phyloP scores from a whole-genome alignment of 495 filamentous ascomycete species.

The Clavariopsis aquatica region DNA sequence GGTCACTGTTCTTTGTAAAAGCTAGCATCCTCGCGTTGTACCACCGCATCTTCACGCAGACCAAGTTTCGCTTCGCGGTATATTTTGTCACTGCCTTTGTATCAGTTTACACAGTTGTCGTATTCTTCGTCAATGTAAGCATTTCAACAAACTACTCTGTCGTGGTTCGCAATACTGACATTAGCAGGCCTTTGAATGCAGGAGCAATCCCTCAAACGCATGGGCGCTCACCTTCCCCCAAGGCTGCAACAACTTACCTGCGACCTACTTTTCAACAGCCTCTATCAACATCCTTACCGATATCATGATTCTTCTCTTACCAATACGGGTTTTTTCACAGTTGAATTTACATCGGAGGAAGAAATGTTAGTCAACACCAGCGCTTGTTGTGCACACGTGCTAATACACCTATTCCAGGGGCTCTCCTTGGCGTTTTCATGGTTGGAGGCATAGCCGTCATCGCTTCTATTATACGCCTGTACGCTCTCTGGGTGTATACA shows the following conservation, averaged over 20 bases:
- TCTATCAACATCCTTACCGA: conserved; percentile 14
- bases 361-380: neutral
- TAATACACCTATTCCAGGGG: neutral
- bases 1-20: too few species aligned
- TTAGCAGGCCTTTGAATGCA: conserved; percentile 7
- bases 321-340: conserved; percentile 1
- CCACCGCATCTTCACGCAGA: too few species aligned
- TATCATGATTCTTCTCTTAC: conserved; percentile 10
- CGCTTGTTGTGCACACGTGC: too few species aligned
- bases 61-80: too few species aligned
- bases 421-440: conserved; percentile 13
- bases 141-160: too few species aligned
- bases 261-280: conserved; percentile 5
- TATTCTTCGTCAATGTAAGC: too few species aligned
- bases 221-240: conserved; percentile 13
- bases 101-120: too few species aligned
- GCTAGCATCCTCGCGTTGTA: too few species aligned
- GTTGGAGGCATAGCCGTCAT: conserved; percentile 2
- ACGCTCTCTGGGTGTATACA: conserved; percentile 1
- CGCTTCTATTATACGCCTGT: conserved; percentile 2
- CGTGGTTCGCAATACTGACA: neutral
- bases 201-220: neutral
- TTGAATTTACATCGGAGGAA: conserved; percentile 6
- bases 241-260: conserved; percentile 13
- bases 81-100: too few species aligned